phyloP scores from a whole-genome alignment of 768 basidiomycete genomes.

The Trametes cingulata region DNA sequence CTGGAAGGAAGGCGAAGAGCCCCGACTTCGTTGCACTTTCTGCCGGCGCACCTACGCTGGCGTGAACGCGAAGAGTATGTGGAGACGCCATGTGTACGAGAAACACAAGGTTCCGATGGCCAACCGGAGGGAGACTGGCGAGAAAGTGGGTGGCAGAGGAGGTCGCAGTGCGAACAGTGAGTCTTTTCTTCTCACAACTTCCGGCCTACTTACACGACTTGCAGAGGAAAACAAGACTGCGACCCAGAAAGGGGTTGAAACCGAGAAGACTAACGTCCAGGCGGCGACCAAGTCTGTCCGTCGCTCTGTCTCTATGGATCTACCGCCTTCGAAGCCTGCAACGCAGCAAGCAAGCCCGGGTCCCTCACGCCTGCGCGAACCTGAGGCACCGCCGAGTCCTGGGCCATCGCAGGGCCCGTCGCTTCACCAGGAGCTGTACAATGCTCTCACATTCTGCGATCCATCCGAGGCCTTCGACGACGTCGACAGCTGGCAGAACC shows the following conservation, averaged over 20 bases:
- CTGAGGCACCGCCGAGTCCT: neutral
- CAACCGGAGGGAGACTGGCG: conserved; percentile 72
- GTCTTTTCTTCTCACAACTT: conserved; percentile 27
- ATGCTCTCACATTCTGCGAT: neutral
- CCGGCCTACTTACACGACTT: neutral
- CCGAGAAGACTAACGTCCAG: neutral
- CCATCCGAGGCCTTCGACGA: neutral
- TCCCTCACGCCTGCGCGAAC: neutral
- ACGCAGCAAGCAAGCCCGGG: neutral
- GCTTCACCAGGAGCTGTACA: neutral
- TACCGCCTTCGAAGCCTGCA: neutral
- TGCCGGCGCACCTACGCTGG: conserved; percentile 83
- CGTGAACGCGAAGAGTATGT: conserved; percentile 90
- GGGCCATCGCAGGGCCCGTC: neutral
- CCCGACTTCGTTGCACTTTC: conserved; percentile 79
- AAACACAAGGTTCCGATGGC: conserved; percentile 91
- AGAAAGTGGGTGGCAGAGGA: conserved; percentile 51
- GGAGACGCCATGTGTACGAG: conserved; percentile 85
- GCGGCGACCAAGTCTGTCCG: neutral
- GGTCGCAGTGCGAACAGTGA: conserved; percentile 66
- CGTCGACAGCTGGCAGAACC: neutral
- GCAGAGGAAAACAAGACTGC: conserved; percentile 24
- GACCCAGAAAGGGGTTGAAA: neutral
- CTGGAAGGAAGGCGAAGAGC: conserved; percentile 82
- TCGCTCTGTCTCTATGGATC: conserved; percentile 8